These are phyloP conservation scores for Westerdykella aurantiaca DNA, from an alignment of 2,329 filamentous ascomycete species.

Conservation along the genomic window DNA sequence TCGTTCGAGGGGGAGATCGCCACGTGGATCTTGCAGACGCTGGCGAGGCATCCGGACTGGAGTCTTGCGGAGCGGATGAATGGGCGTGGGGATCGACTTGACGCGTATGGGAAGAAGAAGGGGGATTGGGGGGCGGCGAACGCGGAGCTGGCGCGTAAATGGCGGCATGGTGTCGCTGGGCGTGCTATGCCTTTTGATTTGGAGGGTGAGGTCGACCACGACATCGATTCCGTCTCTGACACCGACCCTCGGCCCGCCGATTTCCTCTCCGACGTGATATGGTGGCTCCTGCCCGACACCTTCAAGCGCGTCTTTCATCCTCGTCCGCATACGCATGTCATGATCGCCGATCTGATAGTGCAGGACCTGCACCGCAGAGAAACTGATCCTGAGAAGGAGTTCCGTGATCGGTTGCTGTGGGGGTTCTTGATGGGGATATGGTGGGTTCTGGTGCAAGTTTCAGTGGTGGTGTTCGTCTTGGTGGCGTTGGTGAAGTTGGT, in stretches of 20 bases:
- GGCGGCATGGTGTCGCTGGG: too few species aligned
- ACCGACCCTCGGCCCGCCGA: conserved; percentile 2
- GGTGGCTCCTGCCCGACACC: conserved; percentile 27
- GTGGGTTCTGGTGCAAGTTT: too few species aligned
- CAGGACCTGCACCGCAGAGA: conserved; percentile 9
- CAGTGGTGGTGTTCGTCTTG: too few species aligned
- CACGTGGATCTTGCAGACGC: conserved; percentile 17
- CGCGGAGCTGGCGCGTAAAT: too few species aligned
- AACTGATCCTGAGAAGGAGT: too few species aligned
- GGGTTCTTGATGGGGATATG: too few species aligned
- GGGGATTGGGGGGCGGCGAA: not conserved
- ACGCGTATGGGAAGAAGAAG: conserved; percentile 6
- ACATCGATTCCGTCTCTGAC: not conserved
- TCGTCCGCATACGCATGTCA: conserved; percentile 18
- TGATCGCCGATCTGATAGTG: conserved; percentile 19
- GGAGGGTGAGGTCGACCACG: too few species aligned
- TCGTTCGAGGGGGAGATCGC: conserved; percentile 24
- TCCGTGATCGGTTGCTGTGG: too few species aligned
- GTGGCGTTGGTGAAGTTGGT: too few species aligned
- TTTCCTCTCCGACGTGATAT: conserved; percentile 17
- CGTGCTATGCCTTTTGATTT: too few species aligned
- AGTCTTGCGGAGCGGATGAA: conserved; percentile 17
- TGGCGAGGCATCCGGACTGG: conserved; percentile 24
- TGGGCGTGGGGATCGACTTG: conserved; percentile 14
- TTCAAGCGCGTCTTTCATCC: conserved; percentile 30